Evolutionary conservation across 2,329 filamentous ascomycete species (phyloP), one percentile per base, ranked within the genome.

Genomic region (Microascus cirrosus): DNA sequence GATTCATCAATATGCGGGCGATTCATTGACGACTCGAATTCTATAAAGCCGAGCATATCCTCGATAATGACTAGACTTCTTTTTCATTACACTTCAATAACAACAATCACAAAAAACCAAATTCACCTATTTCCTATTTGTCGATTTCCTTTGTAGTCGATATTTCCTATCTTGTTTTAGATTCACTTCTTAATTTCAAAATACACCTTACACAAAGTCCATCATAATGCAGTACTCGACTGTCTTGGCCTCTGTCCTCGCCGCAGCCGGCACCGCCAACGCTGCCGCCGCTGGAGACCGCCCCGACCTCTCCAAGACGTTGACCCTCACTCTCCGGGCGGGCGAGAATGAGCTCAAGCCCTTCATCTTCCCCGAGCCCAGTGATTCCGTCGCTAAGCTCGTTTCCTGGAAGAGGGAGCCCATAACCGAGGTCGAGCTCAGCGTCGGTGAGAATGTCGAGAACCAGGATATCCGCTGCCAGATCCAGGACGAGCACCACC

Each of bases 181-280:
- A 32, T 32, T 32, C 28, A 32, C 28, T 32, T 32, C 28, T 32
- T 32, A 32, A 32, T 32, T 8, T 32, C 28, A 53, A 56, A 35
- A 51, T 35, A 53, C 62, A 56, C 42, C 59, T 63, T 32, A 64
- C 72, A 3, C 72, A 3, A 61, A 67, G n/a, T 65, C 65, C 52
- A 32, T 32, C 28, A 32, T 32, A 58, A 58, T 58, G 57, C 53
- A 54, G 25, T 58, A 54, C 57, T 48, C 52, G 12, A 35, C 57
- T 11, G 2, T 50, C 28, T 34, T 54, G 36, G 25, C 54, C 35
- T 25, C 51, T 18, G 3, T 48, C n/a, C 48, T 58, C 52, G 57
- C 56, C 35, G 51, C 56, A 20, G 22, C 56, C 18, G 48, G 32
- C 50, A 32, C 39, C 39, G 51, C 57, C 57, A 15, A 45, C 50